Base-by-base conservation (phyloP, 192 early-diverging fungal species). In the Entomortierella beljakovae region DNA sequence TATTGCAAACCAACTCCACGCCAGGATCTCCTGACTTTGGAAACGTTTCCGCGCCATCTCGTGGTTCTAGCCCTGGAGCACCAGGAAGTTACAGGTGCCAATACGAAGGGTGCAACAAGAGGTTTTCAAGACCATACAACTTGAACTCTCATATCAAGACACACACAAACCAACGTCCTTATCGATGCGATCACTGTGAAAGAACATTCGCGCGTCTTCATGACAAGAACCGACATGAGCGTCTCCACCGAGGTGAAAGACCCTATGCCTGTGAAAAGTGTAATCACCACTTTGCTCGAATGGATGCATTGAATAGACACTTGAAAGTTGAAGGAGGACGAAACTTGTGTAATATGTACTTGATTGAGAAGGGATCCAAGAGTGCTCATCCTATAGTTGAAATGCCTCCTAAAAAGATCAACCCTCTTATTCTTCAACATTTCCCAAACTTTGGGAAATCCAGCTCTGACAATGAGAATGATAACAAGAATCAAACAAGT, bases 201-300 rank as follows among this genome's bases (percentile, higher is more conserved):
- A 85, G 89, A 33, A 82, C 87, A 11, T 98, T 98, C 85, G 91
- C 95, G 25, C 87, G 96, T 18, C 92, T 94, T 58, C 95, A 98
- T 75, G 96, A 98, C 82, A 86, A 96, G 46, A 97, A 95, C 79
- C 89, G 96, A 34, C 93, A 94, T 58, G 89, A 91, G 81, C 90
- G 92, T 64, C 76, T 93, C 32, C 94, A 95, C 65, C 89, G 92
- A 4, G 94, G 94, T 37, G 90, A 91, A 58, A 85, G 89, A 61
- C 94, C 94, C 0, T 89, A 90, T 80, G 88, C 85, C 10, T 95
- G 94, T 71, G 80, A 82, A 5, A 85, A 88, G 68, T 95, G 94
- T 71, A 85, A 88, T n/a, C 92, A 93, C 8, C 85, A 89, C 43
- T 95, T 95, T 86, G 94, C 94, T 2, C 88, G 94, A 15, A 81